Percentiles rank a stretch among this genome's conserved stretches.
Conservation (phyloP, 345 rosid species). For the Lagerstroemia speciosa region DNA sequence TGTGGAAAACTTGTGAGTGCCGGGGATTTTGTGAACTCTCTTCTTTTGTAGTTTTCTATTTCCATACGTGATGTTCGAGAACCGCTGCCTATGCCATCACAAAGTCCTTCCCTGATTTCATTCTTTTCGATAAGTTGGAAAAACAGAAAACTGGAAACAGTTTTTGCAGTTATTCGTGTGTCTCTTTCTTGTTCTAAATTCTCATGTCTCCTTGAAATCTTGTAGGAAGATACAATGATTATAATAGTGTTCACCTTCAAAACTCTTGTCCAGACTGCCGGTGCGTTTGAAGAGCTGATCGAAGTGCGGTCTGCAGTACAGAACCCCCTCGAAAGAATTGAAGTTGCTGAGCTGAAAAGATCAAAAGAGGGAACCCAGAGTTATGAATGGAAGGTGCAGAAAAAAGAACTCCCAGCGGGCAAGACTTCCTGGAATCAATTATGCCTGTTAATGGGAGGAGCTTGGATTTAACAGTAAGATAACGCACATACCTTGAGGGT, state of each 20-base stretch:
- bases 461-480: background rate
- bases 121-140: background rate
- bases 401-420: too few relatives aligned
- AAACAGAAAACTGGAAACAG: background rate
- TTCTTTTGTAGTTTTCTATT: background rate
- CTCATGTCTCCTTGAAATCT: background rate
- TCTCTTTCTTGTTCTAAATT: background rate
- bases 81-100: background rate
- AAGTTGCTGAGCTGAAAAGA: conserved; percentile 46
- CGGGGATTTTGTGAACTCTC: too few relatives aligned
- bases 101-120: background rate
- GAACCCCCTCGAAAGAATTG: conserved; percentile 57
- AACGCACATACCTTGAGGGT: conserved; percentile 36
- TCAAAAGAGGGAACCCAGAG: background rate
- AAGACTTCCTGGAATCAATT: background rate
- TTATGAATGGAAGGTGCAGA: too few relatives aligned
- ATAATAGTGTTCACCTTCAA: conserved; percentile 31
- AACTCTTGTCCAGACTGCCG: conserved; percentile 55
- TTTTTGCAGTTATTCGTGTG: background rate
- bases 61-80: background rate
- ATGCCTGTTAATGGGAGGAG: background rate
- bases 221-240: background rate
- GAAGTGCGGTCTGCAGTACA: conserved; percentile 61
- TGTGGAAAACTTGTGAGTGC: too few relatives aligned
- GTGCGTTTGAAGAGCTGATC: conserved; percentile 66